Evolutionary conservation across 129 eudicot genomes (phyloP), one percentile per base, ranked within the genome.

Genomic region (Kitagawia praeruptora): DNA sequence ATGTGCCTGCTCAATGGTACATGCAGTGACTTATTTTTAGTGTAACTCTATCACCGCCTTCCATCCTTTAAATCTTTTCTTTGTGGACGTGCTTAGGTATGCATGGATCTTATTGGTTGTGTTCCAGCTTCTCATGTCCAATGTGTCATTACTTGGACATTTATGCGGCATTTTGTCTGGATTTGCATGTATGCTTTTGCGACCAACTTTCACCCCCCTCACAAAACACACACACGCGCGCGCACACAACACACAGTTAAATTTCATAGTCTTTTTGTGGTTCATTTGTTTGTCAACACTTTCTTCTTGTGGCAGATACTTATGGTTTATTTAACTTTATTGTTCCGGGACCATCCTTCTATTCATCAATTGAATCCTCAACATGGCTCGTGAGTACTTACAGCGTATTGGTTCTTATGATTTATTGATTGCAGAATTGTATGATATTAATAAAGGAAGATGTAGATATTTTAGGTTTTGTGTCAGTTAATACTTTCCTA

Each of bases 161-260:
- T 85, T 95, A 48, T 92, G 97, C 80, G 99, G 99, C 81, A 92
- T 95, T 87, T 88, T 95, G 78, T 95, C 99, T 77, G 99, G 99
- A 81, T 95, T 89, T 87, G 97, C 97, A 63, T 95, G 98, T 94
- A 90, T 38, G 92, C 12, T 75, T 72, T 39, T 42, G 13, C 51
- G 41, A 70, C 66, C 78, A 6, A 19, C 48, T 18, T n/a, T n/a
- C 42, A 19, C 53, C 7, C 54, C 69, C n/a, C 79, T 76, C 72
- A 25, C 15, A 74, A 31, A 13, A 69, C 73, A 5, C 34, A 14
- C 47, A 44, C 47, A 34, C 37, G 2, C 37, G 1, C 37, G 2
- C 37, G 6, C 42, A 40, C 42, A 40, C 41, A 39, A 45, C 34
- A 31, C 47, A 67, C 45, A 44, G 21, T 83, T 21, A 16, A 34